Evolutionary conservation across 2,329 filamentous ascomycete genomes (phyloP), one percentile per base, ranked within the genome.

Genomic region (Xylariaceae sp.): DNA sequence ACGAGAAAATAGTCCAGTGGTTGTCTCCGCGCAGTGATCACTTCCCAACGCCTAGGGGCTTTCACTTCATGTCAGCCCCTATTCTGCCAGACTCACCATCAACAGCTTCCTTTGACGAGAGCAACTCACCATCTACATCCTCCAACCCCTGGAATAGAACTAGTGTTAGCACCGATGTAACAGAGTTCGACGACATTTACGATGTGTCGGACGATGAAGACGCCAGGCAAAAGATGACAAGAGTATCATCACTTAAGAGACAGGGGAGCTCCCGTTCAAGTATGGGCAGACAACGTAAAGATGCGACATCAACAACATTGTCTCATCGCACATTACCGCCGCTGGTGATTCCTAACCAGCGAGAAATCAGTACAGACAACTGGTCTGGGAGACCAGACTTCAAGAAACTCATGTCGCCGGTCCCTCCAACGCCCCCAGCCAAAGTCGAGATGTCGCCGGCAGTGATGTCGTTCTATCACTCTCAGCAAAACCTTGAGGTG

Each of bases 151-250:
- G 86, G 87, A 84, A 79, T 55, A 75, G 82, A 59, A 74, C 75
- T 60, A 86, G 79, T 72, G 70, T 76, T 59, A 73, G 78, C 66
- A 85, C 85, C 57, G 81, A 82, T 59, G 77, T 78, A 55, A 88
- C 81, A 58, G 85, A 89, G 56, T 92, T 92, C 61, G 89, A 95
- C 68, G 89, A 95, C 61, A 73, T 96, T 43, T 96, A 96, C 68
- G 88, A 94, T 68, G 79, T 89, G 39, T 90, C 89, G 14, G 90
- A 95, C 58, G 83, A 90, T 47, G 90, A 95, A 59, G 77, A 81
- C 9, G 65, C 65, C 32, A 61, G 58, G 59, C 67, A 67, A 62
- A 75, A 81, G 58, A 69, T 71, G 62, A 70, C 66, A 66, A 71
- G 60, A 66, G 71, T 59, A 54, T 74, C 65, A 44, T 68, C 63